Evolutionary conservation across 1,139 yeast species (phyloP), one percentile per base, ranked within the genome.

Genomic region (Saccharomyces uvarum): DNA sequence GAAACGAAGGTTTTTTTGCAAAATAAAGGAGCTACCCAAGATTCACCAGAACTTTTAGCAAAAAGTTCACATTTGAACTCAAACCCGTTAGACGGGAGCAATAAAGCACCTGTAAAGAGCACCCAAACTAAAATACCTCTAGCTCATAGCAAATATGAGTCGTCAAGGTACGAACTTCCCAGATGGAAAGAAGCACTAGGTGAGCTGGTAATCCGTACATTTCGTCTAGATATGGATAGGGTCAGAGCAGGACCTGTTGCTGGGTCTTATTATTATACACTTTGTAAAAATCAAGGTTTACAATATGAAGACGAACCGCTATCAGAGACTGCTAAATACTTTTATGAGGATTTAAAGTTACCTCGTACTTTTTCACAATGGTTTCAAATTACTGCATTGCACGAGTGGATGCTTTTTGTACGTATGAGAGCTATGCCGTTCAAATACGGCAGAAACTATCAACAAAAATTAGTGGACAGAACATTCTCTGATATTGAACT

Each of bases 401-500:
- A 93, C 70, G 84, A 88, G 59, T 93, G 99, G 99, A 84, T 93
- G 67, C 76, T 93, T 53, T 85, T 86, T 63, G 96, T 88, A 14
- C 82, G 99, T 67, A 90, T 93, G 97, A 82, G 99, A 69, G 95
- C 95, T 19, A 78, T 95, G 85, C 98, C 98, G 0, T 85, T 85
- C 69, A 86, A 88, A 66, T 84, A 88, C 68, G 95, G 97, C 47
- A 82, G 82, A 62, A 86, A 86, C 68, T 93, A 91, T 72, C 97
- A 93, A 71, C 97, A 91, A 70, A 90, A 90, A 70, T 74, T 95
- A 52, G 87, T 91, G 48, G 97, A 95, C 70, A 80, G 96, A 63
- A 82, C 89, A 51, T 95, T 93, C 73, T 82, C 82, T 59, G 99
- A 93, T 69, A 86, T 93, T 74, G 98, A 93, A 69, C 75, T 82